Base-by-base conservation (phyloP, 768 basidiomycete species). In the Coprinopsis cinerea region DNA sequence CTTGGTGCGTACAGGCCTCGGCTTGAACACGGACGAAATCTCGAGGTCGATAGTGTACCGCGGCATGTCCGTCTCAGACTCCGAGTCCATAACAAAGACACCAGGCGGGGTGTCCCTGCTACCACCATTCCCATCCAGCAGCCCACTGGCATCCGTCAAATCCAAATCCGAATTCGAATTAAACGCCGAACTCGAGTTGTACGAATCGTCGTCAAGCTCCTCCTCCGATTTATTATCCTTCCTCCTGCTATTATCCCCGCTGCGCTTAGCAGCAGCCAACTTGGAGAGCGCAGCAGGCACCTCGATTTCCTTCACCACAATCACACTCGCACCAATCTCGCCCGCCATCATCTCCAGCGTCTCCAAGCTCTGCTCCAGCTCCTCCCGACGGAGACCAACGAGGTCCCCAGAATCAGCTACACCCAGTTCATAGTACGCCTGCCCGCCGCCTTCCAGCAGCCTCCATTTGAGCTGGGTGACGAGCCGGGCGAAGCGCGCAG, bases 401-500 rank as follows among this genome's bases (percentile, higher is more conserved):
- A 96, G 81, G 3, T 82, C 79, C 1, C 94, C 94, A 1, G 88
- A 86, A 62, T 98, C 94, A 20, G 87, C 83, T 0, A 98, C 86
- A 1, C 81, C 82, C 10, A 85, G 75, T 54, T 92, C 90, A 53
- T 92, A 92, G 62, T 88, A 84, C 0, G 90, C 89, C 59, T 84
- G 82, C 0, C 88, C 88, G 1, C 85, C 82, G 14, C 91, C 91
- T 62, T 92, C 86, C 42, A 88, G 78, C 7, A 93, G 76, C 2
- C 94, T 80, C 93, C 95, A 97, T 61, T 95, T 93, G 66, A 96
- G 81, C 67, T 97, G 94, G 0, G 94, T 97, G 48, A 92, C 88
- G 18, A 98, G 84, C 52, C 85, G 81, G 2, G 79, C 77, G 57
- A 91, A 90, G 41, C 89, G 88, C 3, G 81, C 75, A 0, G 81